Evolutionary conservation across 768 basidiomycete genomes (phyloP), one percentile per base, ranked within the genome.

Genomic region (Hypholoma fasciculare): DNA sequence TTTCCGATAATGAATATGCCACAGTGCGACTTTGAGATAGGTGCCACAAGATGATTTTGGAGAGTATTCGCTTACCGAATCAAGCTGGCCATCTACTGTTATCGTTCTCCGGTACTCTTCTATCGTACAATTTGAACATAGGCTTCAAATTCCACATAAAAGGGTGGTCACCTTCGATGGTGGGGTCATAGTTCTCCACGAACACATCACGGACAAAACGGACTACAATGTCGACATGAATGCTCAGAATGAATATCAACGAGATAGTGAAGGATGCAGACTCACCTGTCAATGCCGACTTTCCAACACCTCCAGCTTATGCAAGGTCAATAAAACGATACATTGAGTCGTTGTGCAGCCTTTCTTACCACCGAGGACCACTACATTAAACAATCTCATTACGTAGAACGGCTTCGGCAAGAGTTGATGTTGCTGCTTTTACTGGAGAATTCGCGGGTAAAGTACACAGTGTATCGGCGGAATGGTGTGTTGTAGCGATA

Each of bases 301-400:
- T 94, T 49, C 92, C 92, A 53, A 94, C 92, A 20, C 92, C 92
- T 66, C 92, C 92, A 67, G 91, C 91, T 92, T 63, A 49, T 57
- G 54, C 50, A 61, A 20, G 54, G 54, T 64, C 53, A 51, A 47
- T 34, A 48, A 37, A 47, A 53, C 51, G 56, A 56, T 23, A 58
- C 36, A n/a, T 23, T 58, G 52, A 53, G 40, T 53, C 30, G 40
- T 38, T 37, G 19, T 49, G 51, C 50, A 55, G 55, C 30, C 47
- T 23, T 39, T 62, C 82, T 61, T 65, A 90, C 90, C 90, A 65
- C 91, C 91, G 52, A 93, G 85, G 46, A 93, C 88, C 57, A 92
- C 90, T 20, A 87, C 84, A 69, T 84, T 89, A 74, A 84, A 90
- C 72, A 85, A 80, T 62, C 83, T 83, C 88, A 91, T 88, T 60